Base-by-base conservation (phyloP, 495 filamentous ascomycete genomes). In the Delitschia confertaspora region DNA sequence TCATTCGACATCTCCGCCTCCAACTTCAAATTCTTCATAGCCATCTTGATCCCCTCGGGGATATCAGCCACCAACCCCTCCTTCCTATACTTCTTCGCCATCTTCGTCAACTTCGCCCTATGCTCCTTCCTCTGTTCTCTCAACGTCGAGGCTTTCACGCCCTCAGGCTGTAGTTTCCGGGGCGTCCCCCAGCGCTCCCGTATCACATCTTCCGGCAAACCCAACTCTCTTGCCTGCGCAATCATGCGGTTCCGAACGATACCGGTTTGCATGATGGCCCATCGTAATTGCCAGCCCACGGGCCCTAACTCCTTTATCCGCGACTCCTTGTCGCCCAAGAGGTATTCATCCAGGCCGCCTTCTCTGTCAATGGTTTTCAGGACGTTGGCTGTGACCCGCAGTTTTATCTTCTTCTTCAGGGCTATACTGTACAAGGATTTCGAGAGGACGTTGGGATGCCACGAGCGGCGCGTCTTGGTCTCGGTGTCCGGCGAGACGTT, bases 281-380 rank as follows among this genome's bases (percentile, higher is more conserved):
- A 93, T 55, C 91, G 67, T 50, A 96, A 67, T 38, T 75, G 67
- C 91, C 91, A 98, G 9, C 91, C 91, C 47, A 76, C 80, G 38
- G 85, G 73, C 3, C 91, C 91, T 42, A 98, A 66, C 53, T 93
- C 84, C 68, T 78, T 84, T 32, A 96, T 68, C 43, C 93, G 69
- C 24, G 64, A 73, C 9, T 79, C 61, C 60, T 81, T 85, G 56
- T 74, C 71, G 31, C 83, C 83, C 4, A 95, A 65, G 22, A 98
- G 67, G 65, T 98, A 98, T 46, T 84, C 78, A 64, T 98, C 91
- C 48, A 98, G 66, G 16, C 91, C 87, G 20, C 89, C 89, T 9
- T 74, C 69, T 55, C 88, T 93, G 58, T 85, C 75, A 52, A 98
- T 83, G 30, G 88, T 95, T 60, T 85, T 72, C 54, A 98, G 62